These are phyloP conservation scores for Fremontodendron californicum DNA, from an alignment of 345 rosid species.

Conservation along the genomic window DNA sequence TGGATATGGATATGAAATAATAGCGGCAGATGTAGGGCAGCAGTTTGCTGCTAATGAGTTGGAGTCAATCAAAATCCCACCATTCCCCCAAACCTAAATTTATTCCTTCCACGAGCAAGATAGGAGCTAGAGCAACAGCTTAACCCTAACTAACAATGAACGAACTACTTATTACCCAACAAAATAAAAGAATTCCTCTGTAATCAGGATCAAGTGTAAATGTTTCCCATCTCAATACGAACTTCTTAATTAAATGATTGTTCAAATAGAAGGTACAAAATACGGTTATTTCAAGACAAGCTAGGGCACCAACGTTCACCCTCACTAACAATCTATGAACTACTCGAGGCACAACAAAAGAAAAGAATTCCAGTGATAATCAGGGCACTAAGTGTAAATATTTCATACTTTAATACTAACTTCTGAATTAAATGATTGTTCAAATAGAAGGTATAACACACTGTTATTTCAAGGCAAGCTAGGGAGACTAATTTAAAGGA, in stretches of 20 bases:
- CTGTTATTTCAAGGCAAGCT: background rate
- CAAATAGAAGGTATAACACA: conserved; percentile 8
- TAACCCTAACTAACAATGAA: background rate
- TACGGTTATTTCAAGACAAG: background rate
- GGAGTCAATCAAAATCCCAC: background rate
- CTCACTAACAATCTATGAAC: background rate
- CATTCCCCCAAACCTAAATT: background rate
- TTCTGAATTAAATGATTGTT: background rate
- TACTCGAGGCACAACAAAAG: background rate
- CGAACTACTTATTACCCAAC: conserved; percentile 5
- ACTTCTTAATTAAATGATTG: background rate
- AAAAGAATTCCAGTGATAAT: background rate
- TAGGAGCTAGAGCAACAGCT: background rate
- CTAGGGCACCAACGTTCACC: background rate
- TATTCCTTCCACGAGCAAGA: background rate
- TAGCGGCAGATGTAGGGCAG: background rate
- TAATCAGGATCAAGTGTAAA: background rate
- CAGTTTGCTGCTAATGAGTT: background rate
- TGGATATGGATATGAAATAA: background rate
- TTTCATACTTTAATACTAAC: background rate
- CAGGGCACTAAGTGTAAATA: background rate
- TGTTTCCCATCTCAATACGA: background rate
- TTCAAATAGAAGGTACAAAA: conserved; percentile 3
- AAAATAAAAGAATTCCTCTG: background rate
- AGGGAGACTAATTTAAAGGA: conserved; percentile 20